Base-by-base conservation (phyloP, 2,329 filamentous ascomycete species). In the Pestalotiopsis fici region DNA sequence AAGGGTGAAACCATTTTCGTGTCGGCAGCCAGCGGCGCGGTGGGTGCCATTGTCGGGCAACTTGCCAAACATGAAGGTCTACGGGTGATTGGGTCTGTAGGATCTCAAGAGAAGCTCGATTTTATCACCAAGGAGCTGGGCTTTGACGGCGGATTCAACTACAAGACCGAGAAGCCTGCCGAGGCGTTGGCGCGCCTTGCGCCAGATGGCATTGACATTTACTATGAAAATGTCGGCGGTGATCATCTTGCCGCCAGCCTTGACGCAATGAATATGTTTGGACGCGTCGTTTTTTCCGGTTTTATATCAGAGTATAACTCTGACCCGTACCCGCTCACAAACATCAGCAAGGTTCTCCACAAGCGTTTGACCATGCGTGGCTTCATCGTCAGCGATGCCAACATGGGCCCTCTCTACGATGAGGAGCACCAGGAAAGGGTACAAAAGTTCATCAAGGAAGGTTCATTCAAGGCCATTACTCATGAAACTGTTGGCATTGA, bases 21-120 rank as follows among this genome's bases (percentile, higher is more conserved):
- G 72, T 92, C 89, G 67, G 91, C 92, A 3, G 93, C 93, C 0
- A 91, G 90, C 3, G 93, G 94, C 35, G 93, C 93, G 1, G 93
- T 97, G 3, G 93, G 94, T 3, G 91, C 95, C 79, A 78, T 96
- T 7, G 93, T 96, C 23, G 93, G 93, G 5, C 93, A 96, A 81
- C 81, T 97, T 57, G 93, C 93, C 69, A 95, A 95, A 86, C 88
- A 90, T 69, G 90, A 95, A 78, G 93, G 93, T 2, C 80, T 96
- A 67, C 90, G 81, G 57, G 93, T 97, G 54, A 91, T 97, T 70
- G 94, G 93, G 21, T 93, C 90, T 64, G 93, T 94, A 12, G 93
- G 94, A 2, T 89, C 89, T 21, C 91, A 95, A 74, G 90, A 92
- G 75, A 97, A 97, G 83, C 84, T 94, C 27, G 88, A 92, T 23